phyloP scores from a whole-genome alignment of 768 basidiomycete genomes.

The Asterophora parasitica region DNA sequence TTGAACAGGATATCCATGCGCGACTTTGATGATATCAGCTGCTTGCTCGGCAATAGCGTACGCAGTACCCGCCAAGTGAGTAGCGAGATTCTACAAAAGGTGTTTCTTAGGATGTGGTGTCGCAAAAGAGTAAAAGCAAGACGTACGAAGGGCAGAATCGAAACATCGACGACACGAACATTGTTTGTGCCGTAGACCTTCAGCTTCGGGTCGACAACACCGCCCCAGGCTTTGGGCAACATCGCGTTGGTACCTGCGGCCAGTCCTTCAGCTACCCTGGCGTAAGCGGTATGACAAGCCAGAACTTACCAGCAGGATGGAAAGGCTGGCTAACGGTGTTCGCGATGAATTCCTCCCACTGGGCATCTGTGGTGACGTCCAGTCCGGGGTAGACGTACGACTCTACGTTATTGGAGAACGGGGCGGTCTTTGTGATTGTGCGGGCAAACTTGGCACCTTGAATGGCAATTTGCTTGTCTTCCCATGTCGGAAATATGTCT shows the following conservation, averaged over 20 bases:
- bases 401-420: slow-evolving; percentile 2
- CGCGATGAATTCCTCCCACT: slow-evolving; percentile 9
- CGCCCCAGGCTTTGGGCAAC: slow-evolving; percentile 25
- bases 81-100: not conserved
- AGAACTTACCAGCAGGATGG: no score
- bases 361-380: slow-evolving; percentile 16
- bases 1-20: not conserved
- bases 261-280: not conserved
- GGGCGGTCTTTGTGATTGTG: slow-evolving; percentile 7
- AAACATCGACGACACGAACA: slow-evolving; percentile 22
- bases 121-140: no score
- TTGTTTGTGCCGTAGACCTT: slow-evolving; percentile 29
- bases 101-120: not conserved
- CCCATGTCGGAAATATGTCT: not conserved
- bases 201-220: slow-evolving; percentile 28
- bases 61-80: not conserved
- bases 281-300: no score
- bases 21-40: not conserved
- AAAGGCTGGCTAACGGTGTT: no score
- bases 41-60: slow-evolving; percentile 4
- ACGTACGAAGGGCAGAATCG: slow-evolving; percentile 3
- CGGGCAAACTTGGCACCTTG: slow-evolving; percentile 13
- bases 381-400: slow-evolving; percentile 16
- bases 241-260: slow-evolving; percentile 23
- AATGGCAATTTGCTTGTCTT: slow-evolving; percentile 16